Conservation (phyloP, 768 basidiomycete genomes). For the Boletus vermiculosoides region DNA sequence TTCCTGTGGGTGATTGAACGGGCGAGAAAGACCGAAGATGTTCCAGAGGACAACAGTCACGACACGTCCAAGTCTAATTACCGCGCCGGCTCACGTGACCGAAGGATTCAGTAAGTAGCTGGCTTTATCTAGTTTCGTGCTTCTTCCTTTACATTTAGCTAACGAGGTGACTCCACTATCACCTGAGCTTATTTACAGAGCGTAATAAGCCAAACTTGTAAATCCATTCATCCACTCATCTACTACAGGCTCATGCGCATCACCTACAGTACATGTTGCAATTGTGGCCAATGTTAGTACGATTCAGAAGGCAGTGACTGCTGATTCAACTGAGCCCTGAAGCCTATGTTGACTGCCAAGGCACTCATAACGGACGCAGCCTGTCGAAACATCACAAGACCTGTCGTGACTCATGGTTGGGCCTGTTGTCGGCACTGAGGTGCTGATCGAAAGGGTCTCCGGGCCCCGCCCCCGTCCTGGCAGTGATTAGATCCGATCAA, state of each 20-base stretch:
- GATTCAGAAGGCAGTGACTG: not conserved
- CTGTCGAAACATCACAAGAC: not conserved
- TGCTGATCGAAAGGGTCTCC: not conserved
- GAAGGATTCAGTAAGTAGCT: too few relatives aligned
- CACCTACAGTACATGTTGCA: too few relatives aligned
- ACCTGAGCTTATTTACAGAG: too few relatives aligned
- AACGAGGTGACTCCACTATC: too few relatives aligned
- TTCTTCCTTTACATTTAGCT: too few relatives aligned
- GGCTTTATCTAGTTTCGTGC: too few relatives aligned
- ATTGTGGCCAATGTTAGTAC: not conserved
- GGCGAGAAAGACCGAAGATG: not conserved
- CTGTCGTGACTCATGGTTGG: not conserved
- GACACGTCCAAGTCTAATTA: not conserved
- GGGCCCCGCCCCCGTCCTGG: not conserved
- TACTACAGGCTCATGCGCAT: too few relatives aligned
- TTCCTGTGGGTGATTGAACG: not conserved
- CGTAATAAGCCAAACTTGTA: too few relatives aligned
- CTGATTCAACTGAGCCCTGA: not conserved
- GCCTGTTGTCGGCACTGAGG: too few relatives aligned
- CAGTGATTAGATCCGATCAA: not conserved
- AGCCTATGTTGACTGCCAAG: not conserved
- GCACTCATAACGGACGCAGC: not conserved
- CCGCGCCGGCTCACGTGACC: conserved; percentile 8
- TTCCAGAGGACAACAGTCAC: not conserved
- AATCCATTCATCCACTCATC: too few relatives aligned